phyloP scores from a whole-genome alignment of 2,329 filamentous ascomycete species.

The Onygenales sp. region DNA sequence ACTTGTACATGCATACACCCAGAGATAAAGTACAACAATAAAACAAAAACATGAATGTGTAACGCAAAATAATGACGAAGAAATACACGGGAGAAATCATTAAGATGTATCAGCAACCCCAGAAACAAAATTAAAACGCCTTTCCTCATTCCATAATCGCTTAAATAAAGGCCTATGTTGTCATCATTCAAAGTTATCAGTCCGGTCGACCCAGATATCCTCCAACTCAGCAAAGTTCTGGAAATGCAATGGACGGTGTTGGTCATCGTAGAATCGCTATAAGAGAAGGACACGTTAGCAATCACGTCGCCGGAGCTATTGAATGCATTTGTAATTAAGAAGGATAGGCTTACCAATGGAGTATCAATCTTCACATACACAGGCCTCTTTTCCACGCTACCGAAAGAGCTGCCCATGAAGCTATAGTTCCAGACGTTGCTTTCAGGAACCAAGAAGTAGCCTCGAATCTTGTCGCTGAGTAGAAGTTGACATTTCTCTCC shows the following conservation, averaged over 20 bases:
- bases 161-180: neutral
- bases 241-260: slow-evolving; percentile 91
- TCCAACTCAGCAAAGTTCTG: slow-evolving; percentile 95
- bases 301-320: neutral
- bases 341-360: slow-evolving; percentile 41
- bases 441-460: slow-evolving; percentile 93
- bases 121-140: neutral
- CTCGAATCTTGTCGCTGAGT: slow-evolving; percentile 84
- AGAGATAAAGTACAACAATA: slow-evolving; percentile 1
- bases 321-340: neutral
- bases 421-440: slow-evolving; percentile 92
- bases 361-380: slow-evolving; percentile 92
- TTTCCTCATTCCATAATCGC: neutral
- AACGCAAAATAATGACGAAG: slow-evolving; percentile 8
- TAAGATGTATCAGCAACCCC: slow-evolving; percentile 13
- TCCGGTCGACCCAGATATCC: slow-evolving; percentile 89
- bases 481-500: slow-evolving; percentile 93
- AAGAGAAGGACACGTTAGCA: slow-evolving; percentile 7
- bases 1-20: too few relatives aligned
- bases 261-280: slow-evolving; percentile 74
- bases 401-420: slow-evolving; percentile 89
- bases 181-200: slow-evolving; percentile 79
- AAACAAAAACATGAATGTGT: slow-evolving; percentile 6
- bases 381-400: slow-evolving; percentile 78
- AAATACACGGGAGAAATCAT: slow-evolving; percentile 7